Percentiles rank a stretch among this genome's conserved stretches.
These are phyloP conservation scores for Globisporangium viniferum DNA, from an alignment of 352 stramenopile genomes.

Conservation along the genomic window DNA sequence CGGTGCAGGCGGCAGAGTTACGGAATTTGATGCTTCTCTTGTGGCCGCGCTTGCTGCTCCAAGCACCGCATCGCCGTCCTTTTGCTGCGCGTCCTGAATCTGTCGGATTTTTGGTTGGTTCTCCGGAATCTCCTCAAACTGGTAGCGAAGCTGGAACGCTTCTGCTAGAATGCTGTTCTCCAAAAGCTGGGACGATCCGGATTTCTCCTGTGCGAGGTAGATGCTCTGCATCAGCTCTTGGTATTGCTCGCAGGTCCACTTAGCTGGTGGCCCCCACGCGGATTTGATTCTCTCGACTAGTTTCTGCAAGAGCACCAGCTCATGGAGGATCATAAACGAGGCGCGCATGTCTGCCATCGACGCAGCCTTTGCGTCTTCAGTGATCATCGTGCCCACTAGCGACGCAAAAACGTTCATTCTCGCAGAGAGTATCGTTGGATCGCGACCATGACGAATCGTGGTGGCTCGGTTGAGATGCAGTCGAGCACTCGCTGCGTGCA, in stretches of 20 bases:
- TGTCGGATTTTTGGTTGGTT: conserved; percentile 42
- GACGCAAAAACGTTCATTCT: neutral
- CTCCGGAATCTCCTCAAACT: conserved; percentile 62
- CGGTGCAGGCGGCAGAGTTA: conserved; percentile 17
- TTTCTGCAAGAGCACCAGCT: conserved; percentile 62
- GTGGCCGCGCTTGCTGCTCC: neutral
- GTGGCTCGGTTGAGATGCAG: conserved; percentile 18
- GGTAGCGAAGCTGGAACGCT: conserved; percentile 57
- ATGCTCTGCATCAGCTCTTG: conserved; percentile 61
- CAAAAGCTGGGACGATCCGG: conserved; percentile 28
- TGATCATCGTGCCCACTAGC: conserved; percentile 11
- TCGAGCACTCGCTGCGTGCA: conserved; percentile 17
- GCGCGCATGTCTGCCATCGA: conserved; percentile 42
- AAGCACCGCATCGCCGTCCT: neutral
- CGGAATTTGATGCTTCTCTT: conserved; percentile 5
- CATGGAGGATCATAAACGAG: conserved; percentile 69
- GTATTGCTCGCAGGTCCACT: conserved; percentile 57
- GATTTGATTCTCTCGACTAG: conserved; percentile 39
- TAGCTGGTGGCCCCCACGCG: conserved; percentile 41
- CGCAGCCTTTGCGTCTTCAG: conserved; percentile 11
- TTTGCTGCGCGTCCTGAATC: conserved; percentile 15
- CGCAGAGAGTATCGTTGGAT: conserved; percentile 27
- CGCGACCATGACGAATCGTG: conserved; percentile 27
- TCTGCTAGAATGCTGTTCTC: conserved; percentile 36
- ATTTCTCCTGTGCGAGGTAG: conserved; percentile 47